phyloP scores from a whole-genome alignment of 208 protist species.

The Leishmania arabica region DNA sequence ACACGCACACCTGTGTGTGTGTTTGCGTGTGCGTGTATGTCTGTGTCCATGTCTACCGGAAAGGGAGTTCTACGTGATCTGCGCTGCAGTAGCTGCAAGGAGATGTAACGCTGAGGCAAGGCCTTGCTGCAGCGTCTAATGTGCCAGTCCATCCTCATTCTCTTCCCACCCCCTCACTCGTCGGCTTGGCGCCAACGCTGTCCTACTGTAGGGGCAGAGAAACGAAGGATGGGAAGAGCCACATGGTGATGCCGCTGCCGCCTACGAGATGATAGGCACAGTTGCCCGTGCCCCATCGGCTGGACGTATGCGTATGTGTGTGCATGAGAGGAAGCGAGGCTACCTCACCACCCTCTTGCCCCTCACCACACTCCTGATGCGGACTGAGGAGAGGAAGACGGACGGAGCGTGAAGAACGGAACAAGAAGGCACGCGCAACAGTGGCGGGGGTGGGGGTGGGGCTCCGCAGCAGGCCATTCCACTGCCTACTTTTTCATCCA shows the following conservation, averaged over 20 bases:
- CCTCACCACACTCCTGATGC: neutral
- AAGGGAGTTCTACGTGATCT: neutral
- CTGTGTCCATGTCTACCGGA: neutral
- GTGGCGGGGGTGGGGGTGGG: neutral
- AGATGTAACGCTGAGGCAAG: neutral
- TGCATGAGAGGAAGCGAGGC: slow-evolving; percentile 8
- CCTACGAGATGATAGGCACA: neutral
- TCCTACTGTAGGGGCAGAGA: neutral
- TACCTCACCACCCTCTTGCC: neutral
- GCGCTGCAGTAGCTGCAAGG: neutral
- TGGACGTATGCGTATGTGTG: neutral
- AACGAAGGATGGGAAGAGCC: neutral
- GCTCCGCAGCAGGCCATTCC: neutral
- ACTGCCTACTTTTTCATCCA: neutral
- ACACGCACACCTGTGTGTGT: slow-evolving; percentile 2
- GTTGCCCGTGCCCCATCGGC: neutral
- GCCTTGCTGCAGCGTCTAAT: neutral
- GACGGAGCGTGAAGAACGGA: neutral
- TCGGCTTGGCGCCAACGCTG: neutral
- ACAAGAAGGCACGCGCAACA: neutral
- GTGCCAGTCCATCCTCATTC: neutral
- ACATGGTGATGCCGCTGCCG: neutral
- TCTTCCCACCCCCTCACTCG: neutral
- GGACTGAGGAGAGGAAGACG: neutral
- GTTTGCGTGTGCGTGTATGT: neutral